phyloP scores from a whole-genome alignment of 192 early-diverging fungal genomes.

The Spinellus fusiger region DNA sequence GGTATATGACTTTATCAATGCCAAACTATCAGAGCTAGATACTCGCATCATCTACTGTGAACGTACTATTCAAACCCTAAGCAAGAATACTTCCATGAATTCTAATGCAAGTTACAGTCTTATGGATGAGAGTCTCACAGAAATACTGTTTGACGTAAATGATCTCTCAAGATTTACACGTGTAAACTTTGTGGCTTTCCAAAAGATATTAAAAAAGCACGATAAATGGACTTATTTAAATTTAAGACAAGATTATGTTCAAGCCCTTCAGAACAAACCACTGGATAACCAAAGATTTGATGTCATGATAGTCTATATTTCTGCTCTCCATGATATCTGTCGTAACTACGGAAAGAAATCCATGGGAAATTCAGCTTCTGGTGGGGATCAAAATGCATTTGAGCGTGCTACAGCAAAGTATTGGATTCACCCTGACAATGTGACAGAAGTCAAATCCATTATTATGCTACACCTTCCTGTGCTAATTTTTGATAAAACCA shows the following conservation, averaged over 20 bases:
- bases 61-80: conserved; percentile 43
- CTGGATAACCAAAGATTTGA: conserved; percentile 90
- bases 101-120: conserved; percentile 40
- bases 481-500: conserved; percentile 39
- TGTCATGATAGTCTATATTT: conserved; percentile 78
- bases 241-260: conserved; percentile 68
- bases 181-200: conserved; percentile 77
- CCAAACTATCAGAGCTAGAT: conserved; percentile 74
- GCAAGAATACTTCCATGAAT: conserved; percentile 43
- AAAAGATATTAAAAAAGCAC: conserved; percentile 97
- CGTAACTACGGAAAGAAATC: conserved; percentile 40
- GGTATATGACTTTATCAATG: conserved; percentile 66
- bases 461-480: conserved; percentile 33
- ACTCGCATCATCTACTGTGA: conserved; percentile 69
- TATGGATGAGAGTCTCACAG: conserved; percentile 57
- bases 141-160: conserved; percentile 70
- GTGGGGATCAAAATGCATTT: conserved; percentile 47
- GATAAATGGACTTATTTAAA: conserved; percentile 82
- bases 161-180: conserved; percentile 74
- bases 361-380: conserved; percentile 20
- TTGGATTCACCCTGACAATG: conserved; percentile 38
- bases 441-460: conserved; percentile 33
- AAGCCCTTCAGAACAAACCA: conserved; percentile 68
- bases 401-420: conserved; percentile 71
- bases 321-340: conserved; percentile 69